A percentile compares a stretch with the other conserved stretches of the same genome.
These are phyloP conservation scores for Lachancea cidri DNA, from an alignment of 805 yeast species.

Conservation along the genomic window DNA sequence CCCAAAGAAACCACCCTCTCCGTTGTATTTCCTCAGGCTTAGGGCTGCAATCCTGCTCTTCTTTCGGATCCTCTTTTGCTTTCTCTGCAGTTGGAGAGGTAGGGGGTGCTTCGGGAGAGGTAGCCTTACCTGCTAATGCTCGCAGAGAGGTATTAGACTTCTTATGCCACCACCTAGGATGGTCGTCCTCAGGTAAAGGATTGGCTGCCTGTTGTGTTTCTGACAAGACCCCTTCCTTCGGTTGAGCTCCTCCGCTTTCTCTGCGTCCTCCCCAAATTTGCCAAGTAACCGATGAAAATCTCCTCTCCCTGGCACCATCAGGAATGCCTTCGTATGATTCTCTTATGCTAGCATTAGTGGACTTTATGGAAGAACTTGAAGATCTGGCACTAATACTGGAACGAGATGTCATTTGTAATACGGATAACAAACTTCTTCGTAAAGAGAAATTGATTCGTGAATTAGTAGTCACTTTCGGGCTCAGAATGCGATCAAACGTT, in stretches of 20 bases:
- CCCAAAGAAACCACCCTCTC: conserved; percentile 24
- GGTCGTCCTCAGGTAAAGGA: not conserved
- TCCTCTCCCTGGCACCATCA: conserved; percentile 1
- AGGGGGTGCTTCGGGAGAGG: not conserved
- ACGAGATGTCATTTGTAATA: not conserved
- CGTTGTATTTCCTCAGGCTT: conserved; percentile 6
- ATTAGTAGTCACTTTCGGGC: no score
- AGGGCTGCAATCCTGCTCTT: not conserved
- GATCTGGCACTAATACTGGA: conserved; percentile 3
- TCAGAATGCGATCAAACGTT: no score
- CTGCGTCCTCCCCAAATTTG: conserved; percentile 8
- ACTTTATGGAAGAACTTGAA: conserved; percentile 4
- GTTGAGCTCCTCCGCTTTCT: not conserved
- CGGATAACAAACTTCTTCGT: not conserved
- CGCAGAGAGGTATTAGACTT: conserved; percentile 8
- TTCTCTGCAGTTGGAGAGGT: not conserved
- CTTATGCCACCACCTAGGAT: conserved; percentile 11
- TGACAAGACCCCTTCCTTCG: not conserved
- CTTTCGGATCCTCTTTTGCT: not conserved
- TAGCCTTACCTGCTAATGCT: conserved; percentile 1
- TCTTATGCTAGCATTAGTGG: not conserved
- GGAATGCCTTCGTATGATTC: not conserved
- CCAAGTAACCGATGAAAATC: conserved; percentile 7
- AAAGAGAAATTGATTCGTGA: not conserved
- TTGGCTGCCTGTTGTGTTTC: not conserved